phyloP scores from a whole-genome alignment of 176 grass and related monocot genomes.

The Olyra latifolia region DNA sequence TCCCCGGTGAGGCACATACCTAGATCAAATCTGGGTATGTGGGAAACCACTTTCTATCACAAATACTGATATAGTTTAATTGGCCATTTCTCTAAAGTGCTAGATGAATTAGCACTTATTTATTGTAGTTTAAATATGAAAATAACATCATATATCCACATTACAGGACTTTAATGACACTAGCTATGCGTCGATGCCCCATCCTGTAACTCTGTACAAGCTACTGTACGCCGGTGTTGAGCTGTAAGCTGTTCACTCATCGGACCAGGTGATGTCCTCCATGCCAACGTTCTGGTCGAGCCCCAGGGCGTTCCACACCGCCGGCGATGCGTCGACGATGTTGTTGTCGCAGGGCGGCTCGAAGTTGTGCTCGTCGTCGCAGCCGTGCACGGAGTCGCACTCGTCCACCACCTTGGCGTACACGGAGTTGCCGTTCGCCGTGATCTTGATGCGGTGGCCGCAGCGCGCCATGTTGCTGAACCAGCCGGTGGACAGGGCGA shows the following conservation, averaged over 20 bases:
- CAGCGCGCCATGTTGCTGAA: background rate
- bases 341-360: slow-evolving; percentile 19
- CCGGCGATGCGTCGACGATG: slow-evolving; percentile 1
- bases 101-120: too few relatives aligned
- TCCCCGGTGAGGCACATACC: too few relatives aligned
- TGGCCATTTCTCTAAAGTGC: too few relatives aligned
- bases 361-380: background rate
- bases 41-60: too few relatives aligned
- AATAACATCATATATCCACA: too few relatives aligned
- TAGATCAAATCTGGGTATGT: too few relatives aligned
- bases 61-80: too few relatives aligned
- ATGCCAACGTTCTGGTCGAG: background rate
- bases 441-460: slow-evolving; percentile 14
- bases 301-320: background rate
- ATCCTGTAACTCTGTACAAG: too few relatives aligned
- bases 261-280: slow-evolving; percentile 42
- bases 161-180: too few relatives aligned
- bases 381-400: slow-evolving; percentile 27
- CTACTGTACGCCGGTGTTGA: too few relatives aligned
- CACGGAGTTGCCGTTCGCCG: background rate
- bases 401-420: slow-evolving; percentile 41
- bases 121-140: too few relatives aligned
- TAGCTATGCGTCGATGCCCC: too few relatives aligned
- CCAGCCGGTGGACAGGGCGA: slow-evolving; percentile 36
- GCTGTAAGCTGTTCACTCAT: slow-evolving; percentile 1